Conservation (phyloP, 305 asterid genomes). For the Stenogyne calaminthoides region DNA sequence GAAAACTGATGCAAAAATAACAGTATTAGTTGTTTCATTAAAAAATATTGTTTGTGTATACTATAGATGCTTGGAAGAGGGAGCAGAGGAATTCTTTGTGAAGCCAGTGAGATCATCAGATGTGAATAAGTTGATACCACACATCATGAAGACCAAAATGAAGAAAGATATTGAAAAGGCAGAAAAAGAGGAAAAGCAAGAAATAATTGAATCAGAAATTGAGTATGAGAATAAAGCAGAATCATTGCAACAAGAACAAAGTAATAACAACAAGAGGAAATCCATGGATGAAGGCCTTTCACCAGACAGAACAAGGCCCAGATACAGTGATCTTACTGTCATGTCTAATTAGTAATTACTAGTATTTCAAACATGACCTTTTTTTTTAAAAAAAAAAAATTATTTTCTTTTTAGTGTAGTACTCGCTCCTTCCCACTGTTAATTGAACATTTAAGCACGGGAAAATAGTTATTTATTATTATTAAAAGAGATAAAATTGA, state of each 20-base stretch:
- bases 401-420: background rate
- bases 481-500: too few relatives aligned
- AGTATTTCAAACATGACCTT: too few relatives aligned
- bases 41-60: background rate
- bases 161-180: slow-evolving; percentile 33
- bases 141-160: slow-evolving; percentile 61
- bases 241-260: slow-evolving; percentile 30
- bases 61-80: slow-evolving; percentile 94
- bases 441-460: too few relatives aligned
- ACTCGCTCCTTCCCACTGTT: too few relatives aligned
- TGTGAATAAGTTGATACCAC: slow-evolving; percentile 69
- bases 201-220: slow-evolving; percentile 6
- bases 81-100: slow-evolving; percentile 87
- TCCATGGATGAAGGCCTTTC: slow-evolving; percentile 64
- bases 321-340: slow-evolving; percentile 59
- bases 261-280: slow-evolving; percentile 57
- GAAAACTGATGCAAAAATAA: too few relatives aligned
- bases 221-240: background rate
- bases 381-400: too few relatives aligned
- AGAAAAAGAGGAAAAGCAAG: slow-evolving; percentile 37
- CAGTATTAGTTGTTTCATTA: too few relatives aligned
- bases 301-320: slow-evolving; percentile 64
- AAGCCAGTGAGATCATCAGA: slow-evolving; percentile 83
- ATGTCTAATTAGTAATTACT: slow-evolving; percentile 50
- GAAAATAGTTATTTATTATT: too few relatives aligned